Conservation (phyloP, 1,284 basidiomycete genomes). For the Omphalotus olearius region DNA sequence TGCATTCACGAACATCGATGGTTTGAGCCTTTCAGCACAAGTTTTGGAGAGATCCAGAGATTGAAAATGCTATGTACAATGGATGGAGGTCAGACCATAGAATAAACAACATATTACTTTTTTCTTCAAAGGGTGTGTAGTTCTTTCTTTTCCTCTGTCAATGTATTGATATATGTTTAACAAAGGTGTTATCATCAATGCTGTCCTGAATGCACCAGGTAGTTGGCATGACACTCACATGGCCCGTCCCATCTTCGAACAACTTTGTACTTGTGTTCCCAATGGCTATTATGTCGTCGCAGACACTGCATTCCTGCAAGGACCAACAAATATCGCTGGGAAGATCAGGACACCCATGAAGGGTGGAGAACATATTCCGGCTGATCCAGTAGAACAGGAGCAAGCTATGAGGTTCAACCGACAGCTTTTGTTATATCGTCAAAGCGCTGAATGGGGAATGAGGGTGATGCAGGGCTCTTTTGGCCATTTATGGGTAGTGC, state of each 20-base stretch:
- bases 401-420: conserved; percentile 20
- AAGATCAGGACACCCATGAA: conserved; percentile 33
- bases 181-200: conserved; percentile 26
- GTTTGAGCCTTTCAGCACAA: conserved; percentile 12
- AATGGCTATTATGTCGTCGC: conserved; percentile 30
- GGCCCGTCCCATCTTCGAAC: conserved; percentile 27
- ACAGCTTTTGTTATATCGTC: conserved; percentile 29
- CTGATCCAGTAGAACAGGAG: conserved; percentile 16
- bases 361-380: conserved; percentile 21
- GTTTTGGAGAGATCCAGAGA: conserved; percentile 11
- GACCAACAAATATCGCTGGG: conserved; percentile 17
- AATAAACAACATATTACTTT: conserved; percentile 19
- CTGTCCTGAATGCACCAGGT: conserved; percentile 31
- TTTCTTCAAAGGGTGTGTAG: conserved; percentile 25
- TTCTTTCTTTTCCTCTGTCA: background rate
- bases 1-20: conserved; percentile 30
- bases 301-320: conserved; percentile 34
- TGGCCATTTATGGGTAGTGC: conserved; percentile 29
- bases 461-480: conserved; percentile 35
- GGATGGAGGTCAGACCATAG: conserved; percentile 8
- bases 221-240: conserved; percentile 39
- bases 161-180: conserved; percentile 5
- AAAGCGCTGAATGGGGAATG: conserved; percentile 41
- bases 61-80: conserved; percentile 11
- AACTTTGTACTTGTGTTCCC: conserved; percentile 24